A percentile compares a stretch with the other conserved stretches of the same genome.
Evolutionary conservation across 73 alveolate genomes (phyloP).

Genomic region (Paramecium sexaurelia): DNA sequence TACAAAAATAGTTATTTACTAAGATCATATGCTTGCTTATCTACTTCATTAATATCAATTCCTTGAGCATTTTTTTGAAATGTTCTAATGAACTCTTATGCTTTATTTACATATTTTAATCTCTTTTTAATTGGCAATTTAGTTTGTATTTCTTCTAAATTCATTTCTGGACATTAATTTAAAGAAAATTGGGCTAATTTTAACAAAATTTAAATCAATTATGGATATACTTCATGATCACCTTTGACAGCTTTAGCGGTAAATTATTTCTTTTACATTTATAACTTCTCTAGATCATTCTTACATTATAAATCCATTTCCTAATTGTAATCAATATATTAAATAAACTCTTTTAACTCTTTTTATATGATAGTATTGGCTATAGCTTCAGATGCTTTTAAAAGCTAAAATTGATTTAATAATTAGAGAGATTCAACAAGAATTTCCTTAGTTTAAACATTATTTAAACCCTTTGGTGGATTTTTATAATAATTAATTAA

Average conservation of each 20-base stretch:
- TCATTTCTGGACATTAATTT: conserved; percentile 1
- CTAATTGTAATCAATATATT: not conserved
- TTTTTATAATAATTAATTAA: not conserved
- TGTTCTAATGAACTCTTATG: not conserved
- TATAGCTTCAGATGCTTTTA: not conserved
- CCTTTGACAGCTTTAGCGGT: not conserved
- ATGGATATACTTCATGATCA: not conserved
- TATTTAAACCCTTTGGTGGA: not conserved
- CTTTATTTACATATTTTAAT: not conserved
- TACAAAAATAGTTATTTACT: not conserved
- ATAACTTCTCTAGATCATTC: not conserved
- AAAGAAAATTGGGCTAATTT: conserved; percentile 2
- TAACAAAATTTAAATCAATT: not conserved
- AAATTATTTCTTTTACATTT: not conserved
- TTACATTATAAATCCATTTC: not conserved
- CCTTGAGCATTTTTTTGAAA: not conserved
- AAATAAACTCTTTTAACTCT: not conserved
- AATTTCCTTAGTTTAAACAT: not conserved
- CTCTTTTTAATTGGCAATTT: conserved; percentile 1
- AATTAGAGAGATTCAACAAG: not conserved
- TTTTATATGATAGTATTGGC: not conserved
- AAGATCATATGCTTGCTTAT: not conserved
- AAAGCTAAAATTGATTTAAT: not conserved
- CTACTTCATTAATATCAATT: not conserved
- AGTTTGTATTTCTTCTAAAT: not conserved